Conservation (phyloP, 2,329 filamentous ascomycete species). For the Ceratocystis albifundus region DNA sequence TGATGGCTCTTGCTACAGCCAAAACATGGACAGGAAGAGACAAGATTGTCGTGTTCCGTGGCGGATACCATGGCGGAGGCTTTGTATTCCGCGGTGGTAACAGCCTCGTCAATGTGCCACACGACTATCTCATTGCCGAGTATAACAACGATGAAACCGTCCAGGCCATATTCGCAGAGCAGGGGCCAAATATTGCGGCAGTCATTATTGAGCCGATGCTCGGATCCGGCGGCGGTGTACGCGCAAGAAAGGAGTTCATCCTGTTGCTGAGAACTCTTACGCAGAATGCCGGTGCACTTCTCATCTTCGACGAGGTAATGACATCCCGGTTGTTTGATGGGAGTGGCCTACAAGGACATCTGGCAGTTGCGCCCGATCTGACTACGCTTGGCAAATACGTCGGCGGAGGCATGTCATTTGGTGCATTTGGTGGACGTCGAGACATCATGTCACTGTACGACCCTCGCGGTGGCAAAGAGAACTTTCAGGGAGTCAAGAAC, state of each 20-base stretch:
- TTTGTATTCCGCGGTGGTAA: conserved; percentile 23
- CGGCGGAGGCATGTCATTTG: conserved; percentile 55
- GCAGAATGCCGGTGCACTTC: conserved; percentile 38
- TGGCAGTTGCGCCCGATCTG: conserved; percentile 45
- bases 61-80: conserved; percentile 32
- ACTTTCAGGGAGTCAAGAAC: conserved; percentile 50
- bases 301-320: conserved; percentile 64
- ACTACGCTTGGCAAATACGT: conserved; percentile 56
- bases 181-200: conserved; percentile 40
- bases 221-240: conserved; percentile 48
- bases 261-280: conserved; percentile 35
- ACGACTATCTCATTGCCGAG: conserved; percentile 47
- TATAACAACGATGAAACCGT: conserved; percentile 48
- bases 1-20: conserved; percentile 46
- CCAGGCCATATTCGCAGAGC: conserved; percentile 33
- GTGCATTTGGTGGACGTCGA: conserved; percentile 50
- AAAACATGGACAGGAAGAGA: conserved; percentile 36
- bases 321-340: conserved; percentile 45
- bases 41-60: conserved; percentile 42
- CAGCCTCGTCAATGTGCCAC: conserved; percentile 35
- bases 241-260: conserved; percentile 42
- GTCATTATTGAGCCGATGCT: conserved; percentile 58
- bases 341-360: conserved; percentile 37
- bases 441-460: conserved; percentile 50
- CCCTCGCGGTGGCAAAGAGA: conserved; percentile 35